phyloP scores from a whole-genome alignment of 1,284 basidiomycete genomes.

The Marasmius oreades region DNA sequence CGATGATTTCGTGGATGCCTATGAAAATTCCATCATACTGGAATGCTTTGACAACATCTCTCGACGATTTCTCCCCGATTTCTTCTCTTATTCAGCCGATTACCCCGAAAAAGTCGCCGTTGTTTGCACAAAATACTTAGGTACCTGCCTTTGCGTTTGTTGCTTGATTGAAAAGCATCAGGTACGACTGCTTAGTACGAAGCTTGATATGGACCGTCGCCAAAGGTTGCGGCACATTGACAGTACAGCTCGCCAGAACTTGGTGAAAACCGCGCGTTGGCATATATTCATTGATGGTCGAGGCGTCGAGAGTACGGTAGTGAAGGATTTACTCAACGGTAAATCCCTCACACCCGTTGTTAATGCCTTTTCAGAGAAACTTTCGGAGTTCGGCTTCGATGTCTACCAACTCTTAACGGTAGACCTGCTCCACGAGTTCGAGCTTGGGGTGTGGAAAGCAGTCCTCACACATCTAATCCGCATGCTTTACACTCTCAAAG shows the following conservation, averaged over 20 bases:
- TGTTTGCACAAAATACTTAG: constrained; percentile 24
- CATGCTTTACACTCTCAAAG: constrained; percentile 14
- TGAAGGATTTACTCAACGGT: constrained; percentile 13
- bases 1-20: constrained; percentile 25
- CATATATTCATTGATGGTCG: constrained; percentile 16
- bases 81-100: constrained; percentile 25
- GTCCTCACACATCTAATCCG: constrained; percentile 22
- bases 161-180: constrained; percentile 15
- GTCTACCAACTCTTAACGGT: not conserved
- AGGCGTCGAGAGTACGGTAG: constrained; percentile 2
- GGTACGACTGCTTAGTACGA: constrained; percentile 19
- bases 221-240: constrained; percentile 4
- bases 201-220: constrained; percentile 14
- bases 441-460: constrained; percentile 24
- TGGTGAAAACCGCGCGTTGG: too few relatives aligned
- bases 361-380: not conserved
- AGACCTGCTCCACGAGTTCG: not conserved
- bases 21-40: constrained; percentile 23
- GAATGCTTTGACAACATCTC: constrained; percentile 19
- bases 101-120: constrained; percentile 30
- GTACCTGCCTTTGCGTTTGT: too few relatives aligned
- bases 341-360: too few relatives aligned
- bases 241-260: constrained; percentile 3
- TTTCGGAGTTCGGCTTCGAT: constrained; percentile 17
- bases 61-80: constrained; percentile 15